Conservation (phyloP, 306 rosid species). For the Acacia crassicarpa region DNA sequence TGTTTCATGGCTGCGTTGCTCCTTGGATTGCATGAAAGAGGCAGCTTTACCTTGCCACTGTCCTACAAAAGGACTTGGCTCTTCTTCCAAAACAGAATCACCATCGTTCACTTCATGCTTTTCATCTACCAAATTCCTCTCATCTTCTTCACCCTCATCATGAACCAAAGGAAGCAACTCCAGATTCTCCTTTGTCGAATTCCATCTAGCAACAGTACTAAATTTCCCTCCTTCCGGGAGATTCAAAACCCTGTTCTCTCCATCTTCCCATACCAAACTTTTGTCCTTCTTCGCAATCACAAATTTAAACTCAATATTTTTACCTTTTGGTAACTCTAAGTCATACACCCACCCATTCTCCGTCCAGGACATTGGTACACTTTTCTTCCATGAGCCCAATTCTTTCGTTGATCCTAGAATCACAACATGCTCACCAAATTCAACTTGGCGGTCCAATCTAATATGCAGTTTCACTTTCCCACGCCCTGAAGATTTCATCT, state of each 20-base stretch:
- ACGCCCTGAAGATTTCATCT: conserved; percentile 26
- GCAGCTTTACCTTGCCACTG: conserved; percentile 81
- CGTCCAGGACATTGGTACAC: conserved; percentile 68
- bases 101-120: conserved; percentile 28
- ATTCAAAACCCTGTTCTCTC: conserved; percentile 62
- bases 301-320: conserved; percentile 66
- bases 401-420: conserved; percentile 74
- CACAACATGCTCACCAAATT: conserved; percentile 75
- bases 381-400: conserved; percentile 79
- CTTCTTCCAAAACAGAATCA: conserved; percentile 40
- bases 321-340: conserved; percentile 47
- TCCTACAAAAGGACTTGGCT: conserved; percentile 83
- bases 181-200: conserved; percentile 46
- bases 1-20: conserved; percentile 53
- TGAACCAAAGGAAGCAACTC: conserved; percentile 46
- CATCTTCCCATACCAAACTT: conserved; percentile 70
- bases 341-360: conserved; percentile 78
- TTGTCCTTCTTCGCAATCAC: conserved; percentile 41
- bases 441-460: conserved; percentile 75
- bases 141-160: conserved; percentile 20
- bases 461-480: conserved; percentile 55
- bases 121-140: conserved; percentile 24
- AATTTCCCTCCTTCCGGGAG: conserved; percentile 60
- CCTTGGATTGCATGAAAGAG: conserved; percentile 77
- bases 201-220: conserved; percentile 66